Conservation (phyloP, 495 filamentous ascomycete species). For the Staphylotrichum tortipilum region DNA sequence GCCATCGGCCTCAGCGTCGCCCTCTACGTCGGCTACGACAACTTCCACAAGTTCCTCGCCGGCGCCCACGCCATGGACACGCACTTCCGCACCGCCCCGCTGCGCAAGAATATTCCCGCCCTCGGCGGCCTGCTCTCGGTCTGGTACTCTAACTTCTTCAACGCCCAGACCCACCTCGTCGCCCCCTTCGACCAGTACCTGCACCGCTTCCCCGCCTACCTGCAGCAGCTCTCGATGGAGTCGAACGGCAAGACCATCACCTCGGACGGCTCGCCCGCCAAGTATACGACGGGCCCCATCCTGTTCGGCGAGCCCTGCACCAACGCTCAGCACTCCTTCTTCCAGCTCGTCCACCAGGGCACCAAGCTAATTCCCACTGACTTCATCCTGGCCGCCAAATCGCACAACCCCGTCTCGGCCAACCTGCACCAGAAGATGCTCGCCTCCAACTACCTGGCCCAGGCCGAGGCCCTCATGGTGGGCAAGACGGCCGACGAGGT, state of each 20-base stretch:
- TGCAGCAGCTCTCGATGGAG: constrained; percentile 99
- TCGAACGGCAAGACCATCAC: constrained; percentile 98
- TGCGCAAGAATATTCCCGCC: constrained; percentile 91
- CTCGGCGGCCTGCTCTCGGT: constrained; percentile 89
- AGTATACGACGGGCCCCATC: constrained; percentile 90
- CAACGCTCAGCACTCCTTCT: constrained; percentile 99
- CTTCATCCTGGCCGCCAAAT: constrained; percentile 92
- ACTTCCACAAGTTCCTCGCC: constrained; percentile 92
- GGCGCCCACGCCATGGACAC: constrained; percentile 97
- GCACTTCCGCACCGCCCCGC: constrained; percentile 85
- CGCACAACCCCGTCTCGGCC: constrained; percentile 87
- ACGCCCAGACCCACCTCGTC: constrained; percentile 93
- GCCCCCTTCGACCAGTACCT: constrained; percentile 99
- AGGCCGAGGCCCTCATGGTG: constrained; percentile 96
- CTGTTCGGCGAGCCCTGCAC: constrained; percentile 97
- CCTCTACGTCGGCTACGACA: constrained; percentile 91
- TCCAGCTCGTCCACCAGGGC: constrained; percentile 96
- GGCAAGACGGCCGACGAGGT: constrained; percentile 90
- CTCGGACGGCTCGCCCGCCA: constrained; percentile 79
- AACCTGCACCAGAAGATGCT: constrained; percentile 98
- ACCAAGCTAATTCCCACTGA: constrained; percentile 98
- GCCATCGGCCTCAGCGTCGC: constrained; percentile 93
- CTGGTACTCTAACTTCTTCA: constrained; percentile 98
- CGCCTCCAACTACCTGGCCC: constrained; percentile 96
- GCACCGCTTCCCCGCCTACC: constrained; percentile 96